Conservation (phyloP, 345 rosid genomes). For the Brassica cretica region DNA sequence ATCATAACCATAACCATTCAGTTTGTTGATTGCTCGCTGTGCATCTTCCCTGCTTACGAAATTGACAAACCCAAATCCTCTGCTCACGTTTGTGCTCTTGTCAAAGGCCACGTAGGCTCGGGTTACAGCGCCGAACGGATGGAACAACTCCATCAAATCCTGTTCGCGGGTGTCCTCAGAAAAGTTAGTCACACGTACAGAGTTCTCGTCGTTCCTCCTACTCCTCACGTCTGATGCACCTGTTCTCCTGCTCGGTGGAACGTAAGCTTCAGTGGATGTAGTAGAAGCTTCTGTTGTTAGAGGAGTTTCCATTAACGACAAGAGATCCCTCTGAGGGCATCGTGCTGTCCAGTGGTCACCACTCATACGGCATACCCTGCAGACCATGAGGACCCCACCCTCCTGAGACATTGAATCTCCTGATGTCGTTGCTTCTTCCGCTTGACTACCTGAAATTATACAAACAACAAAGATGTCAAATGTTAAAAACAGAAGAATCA, state of each 20-base stretch:
- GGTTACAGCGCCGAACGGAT: not conserved
- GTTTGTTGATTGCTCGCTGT: not conserved
- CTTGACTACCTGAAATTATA: conserved; percentile 43
- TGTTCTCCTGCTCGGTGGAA: not conserved
- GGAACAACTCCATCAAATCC: not conserved
- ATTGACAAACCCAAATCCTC: conserved; percentile 4
- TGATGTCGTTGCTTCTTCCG: conserved; percentile 44
- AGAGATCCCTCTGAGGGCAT: conserved; percentile 4
- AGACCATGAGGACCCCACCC: not conserved
- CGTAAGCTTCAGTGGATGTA: not conserved
- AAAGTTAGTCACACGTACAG: conserved; percentile 16
- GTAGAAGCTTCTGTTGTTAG: not conserved
- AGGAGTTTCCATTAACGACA: not conserved
- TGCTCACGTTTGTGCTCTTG: not conserved
- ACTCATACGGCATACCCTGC: not conserved
- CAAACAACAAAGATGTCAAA: not conserved
- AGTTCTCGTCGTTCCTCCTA: conserved; percentile 10
- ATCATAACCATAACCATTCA: not conserved
- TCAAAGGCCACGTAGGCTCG: not conserved
- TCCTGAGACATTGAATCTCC: conserved; percentile 36
- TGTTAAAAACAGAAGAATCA: not conserved
- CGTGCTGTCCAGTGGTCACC: conserved; percentile 3
- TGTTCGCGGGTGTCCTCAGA: not conserved
- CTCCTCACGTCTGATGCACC: not conserved
- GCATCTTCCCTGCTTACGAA: not conserved